Evolutionary conservation across 768 basidiomycete species (phyloP), one percentile per base, ranked within the genome.

Genomic region (Steccherinum ochraceum): DNA sequence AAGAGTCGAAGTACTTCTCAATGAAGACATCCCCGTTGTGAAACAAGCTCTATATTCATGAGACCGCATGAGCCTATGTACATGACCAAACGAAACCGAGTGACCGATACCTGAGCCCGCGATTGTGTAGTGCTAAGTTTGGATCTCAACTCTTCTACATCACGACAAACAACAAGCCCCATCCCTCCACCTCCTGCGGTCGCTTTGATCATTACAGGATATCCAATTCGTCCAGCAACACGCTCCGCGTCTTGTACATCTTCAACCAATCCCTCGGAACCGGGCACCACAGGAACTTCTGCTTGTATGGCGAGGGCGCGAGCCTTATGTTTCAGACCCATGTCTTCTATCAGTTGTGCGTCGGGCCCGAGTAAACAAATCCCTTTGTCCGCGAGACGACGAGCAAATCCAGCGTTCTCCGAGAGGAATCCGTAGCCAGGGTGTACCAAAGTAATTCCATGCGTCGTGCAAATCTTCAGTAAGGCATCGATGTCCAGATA

Each of bases 401-500:
- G 62, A 4, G 82, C 78, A 63, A 84, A 83, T 1, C 68, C 69
- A 4, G 75, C 74, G 57, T 83, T 81, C 65, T 86, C 84, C 1
- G 83, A 78, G 16, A 85, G 68, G 59, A 85, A 84, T 3, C 81
- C 82, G 49, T 83, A 84, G 11, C 81, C 81, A 0, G 81, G 81
- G 55, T 83, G 80, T 3, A 84, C 68, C 53, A 82, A 72, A 7
- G 80, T 79, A 1, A 72, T 75, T 13, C 53, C 52, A 51, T 67
- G 65, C 1, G 62, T 61, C 48, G 61, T 64, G 58, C 77, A 79
- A 25, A 78, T 69, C 0, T 65, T 50, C 12, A 81, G 45, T 35
- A 84, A 72, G 1, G 54, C 58, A 0, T 63, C 51, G 5, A 54
- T 57, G 7, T 71, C 65, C 42, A 77, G 64, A 55, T 83, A 82